A percentile compares a stretch with the other conserved stretches of the same genome.
Conservation (phyloP, 78 protist species). For the Dictyostelium citrinum region DNA sequence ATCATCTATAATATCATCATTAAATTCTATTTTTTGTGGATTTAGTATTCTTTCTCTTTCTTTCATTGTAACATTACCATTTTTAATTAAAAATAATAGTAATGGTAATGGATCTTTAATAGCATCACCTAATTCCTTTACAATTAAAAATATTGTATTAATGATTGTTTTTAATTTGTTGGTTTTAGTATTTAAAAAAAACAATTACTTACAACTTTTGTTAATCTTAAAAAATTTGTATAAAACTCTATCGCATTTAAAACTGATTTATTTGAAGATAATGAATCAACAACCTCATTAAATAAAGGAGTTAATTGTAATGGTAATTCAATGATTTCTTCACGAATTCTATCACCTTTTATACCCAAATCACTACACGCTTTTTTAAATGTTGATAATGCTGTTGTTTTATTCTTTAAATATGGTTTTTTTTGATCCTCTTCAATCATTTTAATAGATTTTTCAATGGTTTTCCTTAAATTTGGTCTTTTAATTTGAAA, state of each 20-base stretch:
- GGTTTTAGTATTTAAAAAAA: neutral
- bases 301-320: conserved; percentile 5
- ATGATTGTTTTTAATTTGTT: neutral
- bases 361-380: conserved; percentile 60
- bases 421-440: conserved; percentile 6
- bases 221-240: neutral
- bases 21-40: neutral
- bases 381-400: conserved; percentile 16
- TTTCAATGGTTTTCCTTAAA: conserved; percentile 45
- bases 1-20: neutral
- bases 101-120: neutral
- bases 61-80: conserved; percentile 58
- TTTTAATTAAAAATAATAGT: conserved; percentile 1
- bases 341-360: conserved; percentile 61
- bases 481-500: conserved; percentile 13
- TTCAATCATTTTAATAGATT: conserved; percentile 19
- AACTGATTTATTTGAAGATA: neutral
- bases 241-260: conserved; percentile 16
- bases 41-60: conserved; percentile 51
- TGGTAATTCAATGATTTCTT: conserved; percentile 46
- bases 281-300: neutral
- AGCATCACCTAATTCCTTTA: neutral
- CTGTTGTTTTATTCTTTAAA: conserved; percentile 2
- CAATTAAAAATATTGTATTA: neutral
- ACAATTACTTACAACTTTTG: conserved; percentile 1